Conservation (phyloP, 2,329 filamentous ascomycete species). For the Escovopsis weberi region DNA sequence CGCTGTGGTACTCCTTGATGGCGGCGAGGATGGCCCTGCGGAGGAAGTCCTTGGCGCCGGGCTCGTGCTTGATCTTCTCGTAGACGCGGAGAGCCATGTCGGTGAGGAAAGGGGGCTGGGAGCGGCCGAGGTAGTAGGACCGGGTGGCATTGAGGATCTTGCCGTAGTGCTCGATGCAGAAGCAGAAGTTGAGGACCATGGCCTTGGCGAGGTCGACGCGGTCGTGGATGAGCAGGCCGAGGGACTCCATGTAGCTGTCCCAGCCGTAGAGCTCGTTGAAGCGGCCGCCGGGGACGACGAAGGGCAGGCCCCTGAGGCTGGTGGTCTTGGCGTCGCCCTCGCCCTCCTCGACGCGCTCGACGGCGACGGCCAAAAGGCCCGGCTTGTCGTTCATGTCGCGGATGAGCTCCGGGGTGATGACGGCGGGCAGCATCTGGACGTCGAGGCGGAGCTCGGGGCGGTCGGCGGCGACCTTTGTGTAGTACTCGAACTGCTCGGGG, state of each 20-base stretch:
- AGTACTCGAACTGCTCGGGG: conserved; percentile 82
- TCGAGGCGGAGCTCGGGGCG: conserved; percentile 77
- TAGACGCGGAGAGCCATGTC: conserved; percentile 94
- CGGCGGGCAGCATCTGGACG: conserved; percentile 62
- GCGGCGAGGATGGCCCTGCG: conserved; percentile 68
- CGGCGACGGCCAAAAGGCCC: conserved; percentile 76
- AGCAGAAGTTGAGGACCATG: conserved; percentile 95
- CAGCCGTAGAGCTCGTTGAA: conserved; percentile 99
- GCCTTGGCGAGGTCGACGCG: conserved; percentile 76
- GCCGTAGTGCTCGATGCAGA: conserved; percentile 95
- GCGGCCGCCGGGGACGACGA: conserved; percentile 90
- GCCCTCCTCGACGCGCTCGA: conserved; percentile 57
- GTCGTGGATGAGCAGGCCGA: conserved; percentile 76
- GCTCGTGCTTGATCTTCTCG: conserved; percentile 80
- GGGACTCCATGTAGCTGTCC: conserved; percentile 98
- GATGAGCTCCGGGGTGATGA: conserved; percentile 69
- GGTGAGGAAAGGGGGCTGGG: conserved; percentile 91
- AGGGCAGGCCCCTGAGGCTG: conserved; percentile 67
- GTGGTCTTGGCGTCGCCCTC: conserved; percentile 51
- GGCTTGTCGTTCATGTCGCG: conserved; percentile 75
- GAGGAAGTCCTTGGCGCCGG: conserved; percentile 68
- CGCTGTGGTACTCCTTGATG: conserved; percentile 90
- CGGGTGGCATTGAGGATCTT: conserved; percentile 97
- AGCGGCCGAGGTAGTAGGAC: conserved; percentile 87
- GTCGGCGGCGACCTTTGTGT: conserved; percentile 62